These are phyloP conservation scores for Zostera marina DNA, from an alignment of 116 monocot species.

Conservation along the genomic window DNA sequence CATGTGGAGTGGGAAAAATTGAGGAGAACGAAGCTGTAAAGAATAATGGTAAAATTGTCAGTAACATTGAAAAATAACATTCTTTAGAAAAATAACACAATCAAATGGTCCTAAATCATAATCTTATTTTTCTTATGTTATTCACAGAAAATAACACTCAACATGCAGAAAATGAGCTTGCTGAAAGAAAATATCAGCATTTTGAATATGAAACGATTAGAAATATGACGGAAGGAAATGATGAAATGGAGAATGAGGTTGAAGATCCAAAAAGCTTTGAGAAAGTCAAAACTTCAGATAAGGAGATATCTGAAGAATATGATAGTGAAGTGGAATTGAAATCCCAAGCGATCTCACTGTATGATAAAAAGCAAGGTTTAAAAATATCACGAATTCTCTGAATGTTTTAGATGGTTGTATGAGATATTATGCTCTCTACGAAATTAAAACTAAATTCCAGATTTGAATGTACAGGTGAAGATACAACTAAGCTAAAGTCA, in stretches of 20 bases:
- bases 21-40: not conserved
- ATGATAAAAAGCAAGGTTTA: not conserved
- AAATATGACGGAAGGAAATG: not conserved
- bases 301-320: not conserved
- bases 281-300: not conserved
- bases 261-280: not conserved
- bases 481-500: not conserved
- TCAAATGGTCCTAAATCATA: not conserved
- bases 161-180: not conserved
- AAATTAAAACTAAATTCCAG: not conserved
- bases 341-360: not conserved
- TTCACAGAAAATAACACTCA: not conserved
- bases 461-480: slow-evolving; percentile 2
- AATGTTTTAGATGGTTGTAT: not conserved
- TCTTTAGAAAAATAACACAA: not conserved
- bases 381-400: not conserved
- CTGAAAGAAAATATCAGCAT: not conserved
- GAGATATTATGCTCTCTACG: not conserved
- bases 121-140: not conserved
- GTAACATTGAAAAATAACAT: not conserved
- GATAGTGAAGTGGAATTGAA: not conserved
- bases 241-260: not conserved
- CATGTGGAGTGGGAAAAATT: not conserved
- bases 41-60: not conserved
- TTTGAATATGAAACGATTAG: not conserved